Evolutionary conservation across 176 grass and related monocot species (phyloP), one percentile per base, ranked within the genome.

Genomic region (Bonia amplexicaulis): DNA sequence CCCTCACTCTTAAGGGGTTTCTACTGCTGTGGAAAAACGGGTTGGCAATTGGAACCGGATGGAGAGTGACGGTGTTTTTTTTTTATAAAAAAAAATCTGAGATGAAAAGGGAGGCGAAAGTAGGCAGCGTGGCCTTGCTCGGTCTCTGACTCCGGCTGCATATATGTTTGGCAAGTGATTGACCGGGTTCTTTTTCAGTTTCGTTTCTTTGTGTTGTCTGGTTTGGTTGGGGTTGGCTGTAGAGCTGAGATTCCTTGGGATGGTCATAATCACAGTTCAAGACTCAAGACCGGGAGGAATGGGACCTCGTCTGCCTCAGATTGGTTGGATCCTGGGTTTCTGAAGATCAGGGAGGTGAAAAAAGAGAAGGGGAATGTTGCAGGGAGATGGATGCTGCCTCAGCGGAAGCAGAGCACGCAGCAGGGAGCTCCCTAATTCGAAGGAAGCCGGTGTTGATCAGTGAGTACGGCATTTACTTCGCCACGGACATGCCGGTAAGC

Each of bases 81-180:
- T 37, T 37, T 35, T 35, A 35, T 4, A 37, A 37, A 37, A 35
- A 37, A 37, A 37, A 5, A 19, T 61, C 39, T 11, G 70, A 33
- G 29, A 60, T 39, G 31, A 25, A 40, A 53, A 26, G 23, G n/a
- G 57, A 25, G 20, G 20, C 8, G n/a, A 58, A 58, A 23, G 55
- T 58, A 11, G 3, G 8, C 20, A 5, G 47, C 12, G 4, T 52
- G 58, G 4, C 11, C 4, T 12, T 60, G n/a, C 9, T 25, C 57
- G 5, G 22, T 1, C 57, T 59, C 57, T 23, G 57, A 58, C 54
- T n/a, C 54, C 22, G 20, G n/a, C 23, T 64, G 76, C 54, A 12
- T 47, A 14, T 9, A 25, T 73, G 54, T 88, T 84, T 11, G 81
- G 87, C 87, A 12, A 66, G 74, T 9, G 47, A 88, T 79, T 84